These are phyloP conservation scores for Fusarium torulosum DNA, from an alignment of 2,329 filamentous ascomycete genomes.

Conservation along the genomic window DNA sequence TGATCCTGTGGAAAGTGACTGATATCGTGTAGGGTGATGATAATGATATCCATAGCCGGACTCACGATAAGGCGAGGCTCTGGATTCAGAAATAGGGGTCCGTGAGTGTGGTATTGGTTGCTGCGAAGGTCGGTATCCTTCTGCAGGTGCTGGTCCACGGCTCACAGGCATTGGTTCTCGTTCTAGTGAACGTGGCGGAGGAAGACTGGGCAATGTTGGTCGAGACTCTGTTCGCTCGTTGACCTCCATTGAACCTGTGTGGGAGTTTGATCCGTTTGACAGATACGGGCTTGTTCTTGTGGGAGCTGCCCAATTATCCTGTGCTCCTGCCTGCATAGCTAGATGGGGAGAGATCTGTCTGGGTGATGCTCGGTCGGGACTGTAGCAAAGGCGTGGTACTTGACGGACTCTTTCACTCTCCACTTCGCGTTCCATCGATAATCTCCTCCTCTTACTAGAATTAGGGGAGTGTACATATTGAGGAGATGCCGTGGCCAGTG, in stretches of 20 bases:
- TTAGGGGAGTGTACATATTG: slow-evolving; percentile 65
- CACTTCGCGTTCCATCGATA: slow-evolving; percentile 58
- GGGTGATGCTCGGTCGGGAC: slow-evolving; percentile 50
- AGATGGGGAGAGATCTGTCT: slow-evolving; percentile 55
- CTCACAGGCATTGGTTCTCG: slow-evolving; percentile 51
- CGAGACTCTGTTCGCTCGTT: slow-evolving; percentile 54
- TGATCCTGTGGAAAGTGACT: slow-evolving; percentile 62
- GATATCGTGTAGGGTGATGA: slow-evolving; percentile 59
- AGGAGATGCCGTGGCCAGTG: slow-evolving; percentile 54
- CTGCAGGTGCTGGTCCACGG: slow-evolving; percentile 51
- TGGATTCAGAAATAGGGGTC: slow-evolving; percentile 51
- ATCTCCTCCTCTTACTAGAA: slow-evolving; percentile 62
- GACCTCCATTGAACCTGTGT: slow-evolving; percentile 52
- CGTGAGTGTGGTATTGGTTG: slow-evolving; percentile 42
- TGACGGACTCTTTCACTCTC: slow-evolving; percentile 58
- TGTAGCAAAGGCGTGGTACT: slow-evolving; percentile 62
- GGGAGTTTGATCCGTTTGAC: slow-evolving; percentile 43
- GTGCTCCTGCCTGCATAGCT: slow-evolving; percentile 43
- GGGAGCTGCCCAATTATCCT: slow-evolving; percentile 54
- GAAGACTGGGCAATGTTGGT: slow-evolving; percentile 58
- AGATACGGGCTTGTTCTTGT: slow-evolving; percentile 53
- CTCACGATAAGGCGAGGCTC: slow-evolving; percentile 51
- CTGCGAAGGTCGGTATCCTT: slow-evolving; percentile 54
- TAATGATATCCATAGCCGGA: slow-evolving; percentile 55
- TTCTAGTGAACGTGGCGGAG: slow-evolving; percentile 55